Evolutionary conservation across 495 filamentous ascomycete species (phyloP).

Genomic region (Trichoderma parareesei): DNA sequence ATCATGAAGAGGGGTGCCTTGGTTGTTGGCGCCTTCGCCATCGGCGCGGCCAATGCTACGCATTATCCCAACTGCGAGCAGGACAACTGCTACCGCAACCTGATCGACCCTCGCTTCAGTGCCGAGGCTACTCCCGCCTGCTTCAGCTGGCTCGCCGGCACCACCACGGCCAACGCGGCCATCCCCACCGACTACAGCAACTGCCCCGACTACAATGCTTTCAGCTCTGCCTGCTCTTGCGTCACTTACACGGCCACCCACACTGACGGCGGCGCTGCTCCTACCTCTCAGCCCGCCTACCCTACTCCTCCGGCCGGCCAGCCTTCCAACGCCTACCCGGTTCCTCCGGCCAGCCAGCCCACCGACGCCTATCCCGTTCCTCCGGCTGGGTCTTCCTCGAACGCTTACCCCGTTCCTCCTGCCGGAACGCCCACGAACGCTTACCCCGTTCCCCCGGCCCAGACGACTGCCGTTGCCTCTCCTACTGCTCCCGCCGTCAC

Average conservation of each 20-base stretch:
- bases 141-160: slow-evolving; percentile 17
- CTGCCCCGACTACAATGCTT: slow-evolving; percentile 17
- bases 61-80: slow-evolving; percentile 16
- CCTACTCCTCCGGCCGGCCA: neutral
- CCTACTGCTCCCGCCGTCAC: neutral
- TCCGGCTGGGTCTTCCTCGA: neutral
- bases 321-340: neutral
- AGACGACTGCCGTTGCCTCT: neutral
- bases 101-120: slow-evolving; percentile 19
- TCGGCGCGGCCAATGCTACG: slow-evolving; percentile 18
- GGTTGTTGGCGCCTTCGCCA: slow-evolving; percentile 4
- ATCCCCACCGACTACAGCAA: slow-evolving; percentile 23
- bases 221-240: slow-evolving; percentile 26
- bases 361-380: neutral
- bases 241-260: slow-evolving; percentile 21
- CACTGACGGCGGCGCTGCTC: slow-evolving; percentile 5
- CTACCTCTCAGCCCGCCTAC: slow-evolving; percentile 15
- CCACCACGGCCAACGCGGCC: slow-evolving; percentile 19
- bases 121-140: slow-evolving; percentile 16
- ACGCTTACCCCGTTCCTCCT: neutral
- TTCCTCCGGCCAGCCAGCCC: neutral
- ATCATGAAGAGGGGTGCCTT: slow-evolving; percentile 9
- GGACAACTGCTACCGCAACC: slow-evolving; percentile 24
- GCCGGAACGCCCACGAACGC: neutral
- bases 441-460: neutral